Base-by-base conservation (phyloP, 345 rosid species). In the Gynandropsis gynandra region DNA sequence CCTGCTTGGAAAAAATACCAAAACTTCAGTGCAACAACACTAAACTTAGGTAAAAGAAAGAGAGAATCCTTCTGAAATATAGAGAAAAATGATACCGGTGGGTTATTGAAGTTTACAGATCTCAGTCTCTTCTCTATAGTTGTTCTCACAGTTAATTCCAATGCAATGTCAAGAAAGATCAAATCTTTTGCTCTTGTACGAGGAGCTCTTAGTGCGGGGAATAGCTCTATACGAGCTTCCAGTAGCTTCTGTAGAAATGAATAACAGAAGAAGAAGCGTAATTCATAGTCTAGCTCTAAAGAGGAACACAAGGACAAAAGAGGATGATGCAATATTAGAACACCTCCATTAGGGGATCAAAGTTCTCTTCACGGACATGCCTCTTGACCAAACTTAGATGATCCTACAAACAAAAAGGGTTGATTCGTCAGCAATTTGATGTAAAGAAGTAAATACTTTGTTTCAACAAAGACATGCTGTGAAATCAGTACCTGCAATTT, bases 191-290 rank as follows among this genome's bases (percentile, higher is more conserved):
- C 73, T 66, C 98, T 87, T 47, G 70, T 62, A 33, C 60, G 74
- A 62, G 84, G 65, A 67, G 81, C 82, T 48, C 48, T 63, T 36
- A 87, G 70, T 75, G 82, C 63, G 40, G 93, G 80, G 41, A 87
- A 73, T 38, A 87, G 79, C 77, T 85, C 96, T 67, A 84, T 85
- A 43, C 98, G 95, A 54, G 88, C 93, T 80, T 92, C 96, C 20
- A 92, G 76, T 64, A 87, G 71, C 60, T 81, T 89, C 98, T 92
- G 63, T 36, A 52, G 45, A 38, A 65, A 56, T 43, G 19, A 13
- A 17, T 16, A 38, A 48, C 10, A 20, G 56, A 43, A 8, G 1
- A 52, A 47, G 1, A 33, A 32, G 27, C 41, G 41, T 35, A 16
- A 56, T 29, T 27, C 20, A 44, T 39, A 15, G 27, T 31, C 18